Evolutionary conservation across 1,284 basidiomycete species (phyloP).

Genomic region (Retiboletus fuscus): DNA sequence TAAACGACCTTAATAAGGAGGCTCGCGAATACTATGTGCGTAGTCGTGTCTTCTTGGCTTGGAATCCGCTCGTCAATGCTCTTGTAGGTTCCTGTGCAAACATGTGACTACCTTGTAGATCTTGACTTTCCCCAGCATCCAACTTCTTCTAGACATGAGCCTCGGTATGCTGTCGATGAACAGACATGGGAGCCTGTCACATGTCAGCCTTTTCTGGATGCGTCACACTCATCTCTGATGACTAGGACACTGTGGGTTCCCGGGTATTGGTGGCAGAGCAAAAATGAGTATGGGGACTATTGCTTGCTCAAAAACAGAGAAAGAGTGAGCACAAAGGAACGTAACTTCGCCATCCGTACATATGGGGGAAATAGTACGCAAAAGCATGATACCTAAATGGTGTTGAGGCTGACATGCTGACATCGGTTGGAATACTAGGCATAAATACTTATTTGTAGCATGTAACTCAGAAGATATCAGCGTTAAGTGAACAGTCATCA

Average conservation of each 20-base stretch:
- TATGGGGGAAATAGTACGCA: conserved; percentile 22
- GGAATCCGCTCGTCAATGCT: conserved; percentile 17
- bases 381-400: conserved; percentile 22
- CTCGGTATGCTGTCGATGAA: conserved; percentile 76
- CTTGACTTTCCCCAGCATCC: conserved; percentile 83
- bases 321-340: conserved; percentile 57
- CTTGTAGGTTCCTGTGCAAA: conserved; percentile 72
- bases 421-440: conserved; percentile 38
- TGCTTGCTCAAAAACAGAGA: conserved; percentile 71
- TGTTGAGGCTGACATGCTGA: conserved; percentile 39
- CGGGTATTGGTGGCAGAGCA: conserved; percentile 69
- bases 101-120: conserved; percentile 90
- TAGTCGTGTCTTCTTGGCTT: conserved; percentile 33
- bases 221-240: conserved; percentile 74
- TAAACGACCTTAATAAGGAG: conserved; percentile 92
- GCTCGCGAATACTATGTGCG: conserved; percentile 85
- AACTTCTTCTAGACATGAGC: conserved; percentile 69
- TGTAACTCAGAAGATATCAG: not conserved
- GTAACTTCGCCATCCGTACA: conserved; percentile 37
- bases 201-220: conserved; percentile 87
- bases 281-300: conserved; percentile 78
- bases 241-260: conserved; percentile 86
- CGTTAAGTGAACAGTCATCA: conserved; percentile 17
- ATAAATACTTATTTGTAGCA: conserved; percentile 24
- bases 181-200: conserved; percentile 79